These are phyloP conservation scores for Leccinum variabile DNA, from an alignment of 1,284 basidiomycete genomes.

Conservation along the genomic window DNA sequence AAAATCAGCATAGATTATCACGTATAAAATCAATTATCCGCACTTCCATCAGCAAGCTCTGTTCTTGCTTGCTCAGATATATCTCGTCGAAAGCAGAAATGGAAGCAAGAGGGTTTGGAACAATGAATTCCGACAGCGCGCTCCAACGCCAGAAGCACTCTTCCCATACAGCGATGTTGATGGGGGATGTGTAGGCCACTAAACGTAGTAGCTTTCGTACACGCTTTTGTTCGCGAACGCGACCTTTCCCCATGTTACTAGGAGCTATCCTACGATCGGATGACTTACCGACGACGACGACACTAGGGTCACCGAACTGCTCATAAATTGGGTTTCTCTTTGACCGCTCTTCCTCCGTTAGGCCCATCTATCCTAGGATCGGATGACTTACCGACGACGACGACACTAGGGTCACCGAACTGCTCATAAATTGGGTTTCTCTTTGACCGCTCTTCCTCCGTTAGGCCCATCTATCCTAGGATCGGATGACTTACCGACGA, in stretches of 20 bases:
- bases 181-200: slow-evolving; percentile 60
- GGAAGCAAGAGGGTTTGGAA: slow-evolving; percentile 37
- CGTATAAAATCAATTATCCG: slow-evolving; percentile 2
- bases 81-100: slow-evolving; percentile 38
- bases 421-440: slow-evolving; percentile 74
- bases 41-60: slow-evolving; percentile 44
- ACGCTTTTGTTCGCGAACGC: slow-evolving; percentile 79
- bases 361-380: slow-evolving; percentile 42
- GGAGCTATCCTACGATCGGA: background rate
- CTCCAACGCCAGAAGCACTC: slow-evolving; percentile 76
- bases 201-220: slow-evolving; percentile 70
- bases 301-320: slow-evolving; percentile 71
- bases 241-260: slow-evolving; percentile 41
- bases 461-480: slow-evolving; percentile 34
- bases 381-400: slow-evolving; percentile 60
- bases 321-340: slow-evolving; percentile 74
- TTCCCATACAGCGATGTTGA: slow-evolving; percentile 77
- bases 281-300: slow-evolving; percentile 63
- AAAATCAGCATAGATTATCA: slow-evolving; percentile 12
- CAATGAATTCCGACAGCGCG: slow-evolving; percentile 50
- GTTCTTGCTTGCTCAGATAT: slow-evolving; percentile 37
- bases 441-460: slow-evolving; percentile 62
- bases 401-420: slow-evolving; percentile 69
- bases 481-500: slow-evolving; percentile 56
- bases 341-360: slow-evolving; percentile 59